A percentile compares a stretch with the other conserved stretches of the same genome.
Conservation (phyloP, 768 basidiomycete species). For the Candolleomyces aberdarensis region DNA sequence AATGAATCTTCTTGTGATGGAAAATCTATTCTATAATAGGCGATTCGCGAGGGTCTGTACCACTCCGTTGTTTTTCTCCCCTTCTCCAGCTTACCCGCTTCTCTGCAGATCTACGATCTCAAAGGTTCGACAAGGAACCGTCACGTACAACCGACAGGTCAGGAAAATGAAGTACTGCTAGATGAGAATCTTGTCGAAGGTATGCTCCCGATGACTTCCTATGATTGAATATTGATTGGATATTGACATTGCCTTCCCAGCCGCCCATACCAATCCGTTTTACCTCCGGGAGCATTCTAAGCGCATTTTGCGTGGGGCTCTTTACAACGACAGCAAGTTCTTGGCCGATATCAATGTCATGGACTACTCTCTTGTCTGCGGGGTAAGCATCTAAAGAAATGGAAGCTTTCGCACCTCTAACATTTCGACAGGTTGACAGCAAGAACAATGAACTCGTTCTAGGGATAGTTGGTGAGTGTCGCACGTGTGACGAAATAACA, state of each 20-base stretch:
- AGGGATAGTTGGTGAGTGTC: constrained; percentile 86
- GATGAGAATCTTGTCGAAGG: constrained; percentile 96
- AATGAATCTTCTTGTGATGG: constrained; percentile 98
- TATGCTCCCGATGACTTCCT: constrained; percentile 29
- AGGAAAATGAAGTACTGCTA: constrained; percentile 89
- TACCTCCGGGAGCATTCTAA: constrained; percentile 97
- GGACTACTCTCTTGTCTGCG: constrained; percentile 97
- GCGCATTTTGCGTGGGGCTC: constrained; percentile 82
- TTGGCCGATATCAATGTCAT: constrained; percentile 92
- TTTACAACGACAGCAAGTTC: constrained; percentile 96
- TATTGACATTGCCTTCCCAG: constrained; percentile 34
- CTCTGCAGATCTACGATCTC: constrained; percentile 85
- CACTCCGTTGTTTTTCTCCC: constrained; percentile 34
- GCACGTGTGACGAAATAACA: neutral
- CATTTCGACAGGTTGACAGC: constrained; percentile 65
- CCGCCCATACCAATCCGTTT: constrained; percentile 82
- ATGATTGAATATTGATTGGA: neutral
- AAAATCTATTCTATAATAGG: constrained; percentile 93
- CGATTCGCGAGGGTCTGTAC: constrained; percentile 77
- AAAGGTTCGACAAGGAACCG: constrained; percentile 96
- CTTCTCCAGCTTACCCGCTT: neutral
- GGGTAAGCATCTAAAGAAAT: constrained; percentile 31
- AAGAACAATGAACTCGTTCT: constrained; percentile 87
- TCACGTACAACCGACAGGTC: constrained; percentile 85
- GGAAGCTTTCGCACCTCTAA: neutral